Conservation (phyloP, 2,329 filamentous ascomycete species). For the Alternaria metachromatica region DNA sequence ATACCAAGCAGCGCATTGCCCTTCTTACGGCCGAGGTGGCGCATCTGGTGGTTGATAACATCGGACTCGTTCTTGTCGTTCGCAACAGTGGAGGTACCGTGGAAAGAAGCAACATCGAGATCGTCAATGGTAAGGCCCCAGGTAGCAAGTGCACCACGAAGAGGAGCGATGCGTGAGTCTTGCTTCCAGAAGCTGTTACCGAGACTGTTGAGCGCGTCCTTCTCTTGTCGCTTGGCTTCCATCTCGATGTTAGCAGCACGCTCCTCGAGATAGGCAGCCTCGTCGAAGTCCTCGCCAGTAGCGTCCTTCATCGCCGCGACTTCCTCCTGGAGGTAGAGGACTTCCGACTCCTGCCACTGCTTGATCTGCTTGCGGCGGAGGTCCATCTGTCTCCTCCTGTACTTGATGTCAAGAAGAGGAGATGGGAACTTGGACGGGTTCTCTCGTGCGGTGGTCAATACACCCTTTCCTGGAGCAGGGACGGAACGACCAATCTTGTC, state of each 20-base stretch:
- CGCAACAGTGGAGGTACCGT: constrained; percentile 96
- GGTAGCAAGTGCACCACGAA: constrained; percentile 93
- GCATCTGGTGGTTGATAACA: constrained; percentile 94
- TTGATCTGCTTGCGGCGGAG: constrained; percentile 93
- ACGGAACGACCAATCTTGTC: constrained; percentile 99
- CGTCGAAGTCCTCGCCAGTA: constrained; percentile 75
- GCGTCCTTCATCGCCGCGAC: constrained; percentile 80
- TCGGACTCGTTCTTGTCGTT: constrained; percentile 99
- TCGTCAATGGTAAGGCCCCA: constrained; percentile 99
- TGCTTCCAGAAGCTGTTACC: constrained; percentile 99
- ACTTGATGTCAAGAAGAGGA: constrained; percentile 95
- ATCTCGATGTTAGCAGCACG: constrained; percentile 85
- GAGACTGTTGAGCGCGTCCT: constrained; percentile 88
- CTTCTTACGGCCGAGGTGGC: constrained; percentile 92
- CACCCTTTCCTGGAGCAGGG: constrained; percentile 94
- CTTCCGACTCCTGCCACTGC: constrained; percentile 94
- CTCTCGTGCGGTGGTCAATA: constrained; percentile 93
- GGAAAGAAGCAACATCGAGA: constrained; percentile 93
- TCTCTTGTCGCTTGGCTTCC: constrained; percentile 88
- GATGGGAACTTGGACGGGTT: constrained; percentile 90
- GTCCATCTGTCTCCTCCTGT: constrained; percentile 93
- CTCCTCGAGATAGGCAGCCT: constrained; percentile 84
- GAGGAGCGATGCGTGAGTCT: constrained; percentile 89
- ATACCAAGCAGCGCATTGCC: constrained; percentile 95
- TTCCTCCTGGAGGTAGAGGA: constrained; percentile 92